Conservation (phyloP, 441 rosid species). For the Metrosideros polymorpha region DNA sequence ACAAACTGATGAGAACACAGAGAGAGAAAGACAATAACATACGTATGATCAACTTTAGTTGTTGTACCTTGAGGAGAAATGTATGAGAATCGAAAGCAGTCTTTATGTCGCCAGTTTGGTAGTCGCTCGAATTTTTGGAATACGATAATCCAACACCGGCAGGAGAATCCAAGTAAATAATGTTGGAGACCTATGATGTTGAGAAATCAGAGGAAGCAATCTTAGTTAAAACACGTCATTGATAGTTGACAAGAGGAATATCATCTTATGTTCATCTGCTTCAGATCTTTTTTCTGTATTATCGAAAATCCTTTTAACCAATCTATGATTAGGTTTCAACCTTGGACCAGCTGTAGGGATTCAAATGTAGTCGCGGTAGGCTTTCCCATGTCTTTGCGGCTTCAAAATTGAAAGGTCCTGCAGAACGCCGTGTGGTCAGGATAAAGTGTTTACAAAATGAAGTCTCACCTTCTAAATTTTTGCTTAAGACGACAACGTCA, state of each 20-base stretch:
- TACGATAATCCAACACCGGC: constrained; percentile 84
- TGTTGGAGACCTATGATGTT: neutral
- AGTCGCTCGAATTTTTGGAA: constrained; percentile 49
- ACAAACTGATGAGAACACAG: neutral
- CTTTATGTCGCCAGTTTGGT: constrained; percentile 44
- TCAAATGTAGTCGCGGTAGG: neutral
- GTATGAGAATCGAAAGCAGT: constrained; percentile 62
- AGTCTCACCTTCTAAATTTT: constrained; percentile 60
- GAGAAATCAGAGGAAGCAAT: neutral
- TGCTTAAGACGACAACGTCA: constrained; percentile 1
- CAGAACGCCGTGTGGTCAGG: neutral
- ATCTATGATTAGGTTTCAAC: neutral
- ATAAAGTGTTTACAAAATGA: constrained; percentile 9
- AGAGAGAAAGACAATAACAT: neutral
- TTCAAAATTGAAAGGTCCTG: neutral
- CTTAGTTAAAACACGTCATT: neutral
- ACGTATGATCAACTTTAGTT: neutral
- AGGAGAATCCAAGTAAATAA: constrained; percentile 32
- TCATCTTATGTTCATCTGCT: neutral
- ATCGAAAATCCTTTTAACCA: neutral
- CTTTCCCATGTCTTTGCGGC: neutral
- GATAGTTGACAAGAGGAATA: neutral
- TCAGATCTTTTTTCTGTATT: neutral
- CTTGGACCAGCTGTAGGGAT: neutral
- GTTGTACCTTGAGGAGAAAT: constrained; percentile 32